Conservation (phyloP, 2,329 filamentous ascomycete species). For the Nothomitra cinnamomea region DNA sequence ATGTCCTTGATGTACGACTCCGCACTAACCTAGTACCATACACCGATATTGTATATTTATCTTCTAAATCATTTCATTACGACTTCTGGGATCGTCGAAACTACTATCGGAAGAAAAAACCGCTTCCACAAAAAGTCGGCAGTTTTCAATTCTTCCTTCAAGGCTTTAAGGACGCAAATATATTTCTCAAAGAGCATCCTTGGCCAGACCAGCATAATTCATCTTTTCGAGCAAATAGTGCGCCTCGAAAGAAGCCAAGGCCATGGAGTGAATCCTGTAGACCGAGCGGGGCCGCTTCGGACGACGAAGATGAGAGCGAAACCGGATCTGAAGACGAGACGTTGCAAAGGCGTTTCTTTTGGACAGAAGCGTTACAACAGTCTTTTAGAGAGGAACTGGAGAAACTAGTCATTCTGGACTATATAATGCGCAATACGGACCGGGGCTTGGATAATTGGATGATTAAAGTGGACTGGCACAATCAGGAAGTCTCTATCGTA, state of each 20-base stretch:
- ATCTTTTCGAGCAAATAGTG: conserved; percentile 51
- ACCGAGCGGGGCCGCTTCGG: conserved; percentile 35
- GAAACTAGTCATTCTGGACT: conserved; percentile 92
- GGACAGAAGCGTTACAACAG: conserved; percentile 79
- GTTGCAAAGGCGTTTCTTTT: conserved; percentile 46
- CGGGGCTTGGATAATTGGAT: conserved; percentile 98
- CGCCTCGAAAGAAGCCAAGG: conserved; percentile 49
- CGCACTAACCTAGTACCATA: conserved; percentile 89
- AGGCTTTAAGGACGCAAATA: conserved; percentile 90
- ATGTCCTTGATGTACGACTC: conserved; percentile 80
- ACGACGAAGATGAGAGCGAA: conserved; percentile 29
- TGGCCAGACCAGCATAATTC: conserved; percentile 79
- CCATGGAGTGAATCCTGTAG: conserved; percentile 73
- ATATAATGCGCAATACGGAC: conserved; percentile 98
- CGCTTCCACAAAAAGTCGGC: conserved; percentile 74
- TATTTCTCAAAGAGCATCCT: conserved; percentile 85
- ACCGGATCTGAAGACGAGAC: conserved; percentile 23
- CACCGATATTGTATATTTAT: conserved; percentile 84
- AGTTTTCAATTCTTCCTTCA: conserved; percentile 97
- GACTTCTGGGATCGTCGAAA: conserved; percentile 91
- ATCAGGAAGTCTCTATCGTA: conserved; percentile 66
- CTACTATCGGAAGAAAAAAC: conserved; percentile 73
- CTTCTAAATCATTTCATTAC: conserved; percentile 95
- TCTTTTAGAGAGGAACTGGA: conserved; percentile 90
- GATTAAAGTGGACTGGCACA: conserved; percentile 86